These are phyloP conservation scores for Mycena crocata DNA, from an alignment of 768 basidiomycete species.

Conservation along the genomic window DNA sequence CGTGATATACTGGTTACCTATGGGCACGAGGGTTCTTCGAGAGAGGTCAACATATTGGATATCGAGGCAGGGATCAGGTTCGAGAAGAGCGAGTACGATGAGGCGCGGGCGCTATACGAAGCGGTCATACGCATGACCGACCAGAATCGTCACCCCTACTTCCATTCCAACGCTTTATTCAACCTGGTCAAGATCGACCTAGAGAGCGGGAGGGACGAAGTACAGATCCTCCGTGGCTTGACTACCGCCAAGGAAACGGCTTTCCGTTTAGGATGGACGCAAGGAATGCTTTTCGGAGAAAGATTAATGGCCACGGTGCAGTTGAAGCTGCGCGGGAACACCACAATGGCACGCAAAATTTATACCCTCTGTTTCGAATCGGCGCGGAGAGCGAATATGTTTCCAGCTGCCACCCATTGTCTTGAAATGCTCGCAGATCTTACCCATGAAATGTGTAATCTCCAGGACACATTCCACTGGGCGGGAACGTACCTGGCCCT, in stretches of 20 bases:
- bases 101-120: not conserved
- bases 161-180: not conserved
- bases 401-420: not conserved
- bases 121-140: slow-evolving; percentile 1
- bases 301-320: slow-evolving; percentile 7
- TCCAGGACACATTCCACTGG: not conserved
- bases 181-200: slow-evolving; percentile 11
- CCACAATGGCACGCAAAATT: not conserved
- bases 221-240: not conserved
- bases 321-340: not conserved
- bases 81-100: slow-evolving; percentile 18
- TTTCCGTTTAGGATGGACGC: not conserved
- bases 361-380: not conserved
- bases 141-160: not conserved
- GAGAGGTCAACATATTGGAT: slow-evolving; percentile 1
- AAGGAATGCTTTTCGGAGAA: not conserved
- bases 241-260: not conserved
- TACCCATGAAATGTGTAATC: not conserved
- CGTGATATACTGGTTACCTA: not conserved
- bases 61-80: slow-evolving; percentile 11
- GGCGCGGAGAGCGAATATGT: not conserved
- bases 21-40: not conserved
- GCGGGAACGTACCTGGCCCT: slow-evolving; percentile 2
- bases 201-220: not conserved
- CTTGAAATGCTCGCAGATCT: slow-evolving; percentile 9